These are phyloP conservation scores for Barbarea vulgaris DNA, from an alignment of 345 rosid species.

Conservation along the genomic window DNA sequence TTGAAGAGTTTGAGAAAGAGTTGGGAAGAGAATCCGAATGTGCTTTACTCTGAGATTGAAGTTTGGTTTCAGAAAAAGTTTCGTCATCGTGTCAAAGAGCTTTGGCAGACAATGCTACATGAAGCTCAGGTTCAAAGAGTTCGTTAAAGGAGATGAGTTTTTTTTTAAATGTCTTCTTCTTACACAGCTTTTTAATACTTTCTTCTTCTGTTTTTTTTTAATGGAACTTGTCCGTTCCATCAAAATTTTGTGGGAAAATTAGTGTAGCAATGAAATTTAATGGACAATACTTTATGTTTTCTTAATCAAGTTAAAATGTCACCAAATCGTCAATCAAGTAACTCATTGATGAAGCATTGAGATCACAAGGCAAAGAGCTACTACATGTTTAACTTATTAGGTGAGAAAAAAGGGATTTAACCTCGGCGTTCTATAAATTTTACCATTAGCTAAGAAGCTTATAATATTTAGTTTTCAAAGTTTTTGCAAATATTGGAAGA, in stretches of 20 bases:
- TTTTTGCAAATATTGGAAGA: background rate
- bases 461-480: background rate
- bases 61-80: slow-evolving; percentile 76
- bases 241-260: background rate
- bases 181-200: background rate
- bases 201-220: background rate
- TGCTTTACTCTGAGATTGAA: slow-evolving; percentile 54
- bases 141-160: background rate
- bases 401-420: too few species aligned
- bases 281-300: background rate
- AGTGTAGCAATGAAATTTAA: background rate
- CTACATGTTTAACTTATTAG: too few species aligned
- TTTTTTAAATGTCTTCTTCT: background rate
- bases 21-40: slow-evolving; percentile 56
- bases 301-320: too few species aligned
- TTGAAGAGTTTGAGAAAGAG: slow-evolving; percentile 50
- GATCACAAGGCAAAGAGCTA: too few species aligned
- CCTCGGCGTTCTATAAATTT: too few species aligned
- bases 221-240: background rate
- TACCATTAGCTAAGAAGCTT: background rate
- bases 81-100: slow-evolving; percentile 47
- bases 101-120: slow-evolving; percentile 63
- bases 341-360: too few species aligned
- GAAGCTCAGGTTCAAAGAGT: slow-evolving; percentile 46
- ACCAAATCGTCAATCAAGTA: too few species aligned